phyloP scores from a whole-genome alignment of 805 yeast genomes.

The Ogataea nonfermentans region DNA sequence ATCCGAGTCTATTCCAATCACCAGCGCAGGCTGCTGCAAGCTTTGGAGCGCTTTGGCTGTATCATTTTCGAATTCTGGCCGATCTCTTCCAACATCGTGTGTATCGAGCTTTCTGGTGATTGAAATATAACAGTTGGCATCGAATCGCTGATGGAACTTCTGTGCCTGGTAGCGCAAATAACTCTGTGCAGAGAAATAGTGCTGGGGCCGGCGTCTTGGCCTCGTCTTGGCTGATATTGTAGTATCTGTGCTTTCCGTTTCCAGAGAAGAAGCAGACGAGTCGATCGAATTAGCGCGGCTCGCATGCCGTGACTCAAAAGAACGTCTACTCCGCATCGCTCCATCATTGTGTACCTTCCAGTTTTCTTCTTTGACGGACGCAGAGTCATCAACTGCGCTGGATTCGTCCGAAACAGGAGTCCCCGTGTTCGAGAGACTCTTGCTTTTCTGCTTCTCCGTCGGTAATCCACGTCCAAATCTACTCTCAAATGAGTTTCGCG shows the following conservation, averaged over 20 bases:
- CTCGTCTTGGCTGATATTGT: constrained; percentile 14
- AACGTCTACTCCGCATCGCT: constrained; percentile 21
- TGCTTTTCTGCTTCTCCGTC: constrained; percentile 27
- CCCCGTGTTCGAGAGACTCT: constrained; percentile 16
- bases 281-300: constrained; percentile 32
- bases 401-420: constrained; percentile 10
- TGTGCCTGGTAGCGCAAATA: constrained; percentile 92
- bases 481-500: constrained; percentile 86
- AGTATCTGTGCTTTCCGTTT: constrained; percentile 24
- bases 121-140: constrained; percentile 94
- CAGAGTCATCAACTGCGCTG: constrained; percentile 9
- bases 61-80: constrained; percentile 41
- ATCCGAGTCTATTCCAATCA: constrained; percentile 89
- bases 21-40: constrained; percentile 70
- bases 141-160: constrained; percentile 85
- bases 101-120: constrained; percentile 93
- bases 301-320: constrained; percentile 30
- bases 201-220: constrained; percentile 43
- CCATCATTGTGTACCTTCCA: constrained; percentile 93
- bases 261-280: constrained; percentile 29
- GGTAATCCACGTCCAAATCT: constrained; percentile 87
- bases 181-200: constrained; percentile 90
- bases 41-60: constrained; percentile 53
- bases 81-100: constrained; percentile 85
- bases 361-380: constrained; percentile 44